Percentiles rank a stretch among this genome's conserved stretches.
phyloP scores from a whole-genome alignment of 805 yeast species.

The Priceomyces fermenticarens region DNA sequence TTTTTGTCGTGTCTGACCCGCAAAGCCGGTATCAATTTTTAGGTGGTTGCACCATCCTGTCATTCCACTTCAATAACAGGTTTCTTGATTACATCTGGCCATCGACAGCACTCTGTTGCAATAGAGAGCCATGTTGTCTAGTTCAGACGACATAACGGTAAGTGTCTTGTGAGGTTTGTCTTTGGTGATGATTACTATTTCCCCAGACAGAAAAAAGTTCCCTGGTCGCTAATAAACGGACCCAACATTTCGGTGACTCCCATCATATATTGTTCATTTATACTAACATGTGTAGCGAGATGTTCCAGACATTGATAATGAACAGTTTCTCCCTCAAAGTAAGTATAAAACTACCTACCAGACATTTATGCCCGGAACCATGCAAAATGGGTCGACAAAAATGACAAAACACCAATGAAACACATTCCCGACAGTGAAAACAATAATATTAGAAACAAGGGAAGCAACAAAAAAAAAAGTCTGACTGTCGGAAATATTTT shows the following conservation, averaged over 20 bases:
- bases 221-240: background rate
- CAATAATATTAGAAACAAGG: too few species aligned
- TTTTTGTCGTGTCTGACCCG: too few species aligned
- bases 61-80: background rate
- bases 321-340: constrained; percentile 5
- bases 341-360: background rate
- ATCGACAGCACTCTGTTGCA: background rate
- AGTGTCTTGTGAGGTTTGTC: too few species aligned
- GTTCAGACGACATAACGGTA: too few species aligned
- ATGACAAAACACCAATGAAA: background rate
- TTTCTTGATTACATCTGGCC: too few species aligned
- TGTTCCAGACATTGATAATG: background rate
- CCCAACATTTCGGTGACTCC: background rate
- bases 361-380: too few species aligned
- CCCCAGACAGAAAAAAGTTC: too few species aligned
- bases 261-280: background rate
- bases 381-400: too few species aligned
- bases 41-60: constrained; percentile 4
- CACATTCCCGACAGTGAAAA: too few species aligned
- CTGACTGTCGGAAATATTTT: too few species aligned
- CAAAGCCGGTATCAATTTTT: constrained; percentile 3
- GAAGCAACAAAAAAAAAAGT: too few species aligned
- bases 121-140: background rate
- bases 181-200: background rate
- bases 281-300: constrained; percentile 2